Base-by-base conservation (phyloP, 768 basidiomycete genomes). In the Tulasnella sp. region DNA sequence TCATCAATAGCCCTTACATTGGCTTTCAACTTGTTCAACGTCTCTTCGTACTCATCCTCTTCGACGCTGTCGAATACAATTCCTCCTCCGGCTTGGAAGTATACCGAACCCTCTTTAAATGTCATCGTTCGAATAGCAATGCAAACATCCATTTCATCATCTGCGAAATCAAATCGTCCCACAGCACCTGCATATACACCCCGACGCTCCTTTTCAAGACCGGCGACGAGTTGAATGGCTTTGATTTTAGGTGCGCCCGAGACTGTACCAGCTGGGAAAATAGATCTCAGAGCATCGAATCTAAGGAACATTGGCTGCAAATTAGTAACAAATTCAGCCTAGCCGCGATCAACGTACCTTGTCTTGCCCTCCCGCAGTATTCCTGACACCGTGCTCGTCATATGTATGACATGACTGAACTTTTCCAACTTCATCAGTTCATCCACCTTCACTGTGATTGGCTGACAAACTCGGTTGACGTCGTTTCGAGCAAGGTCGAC, bases 201-300 rank as follows among this genome's bases (percentile, higher is more conserved):
- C 32, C 95, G 77, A 22, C 79, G 77, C 65, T 96, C 88, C 59
- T 81, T 74, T 63, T 98, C 95, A 43, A 96, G 67, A 16, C 77
- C 78, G 4, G 81, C 81, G 25, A 99, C 70, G 35, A 99, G 79
- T 64, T 99, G 89, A 56, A 99, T 88, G 0, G 95, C 95, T 64
- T 93, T 95, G 66, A 99, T 92, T 68, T 99, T 99, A 2, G 95
- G 95, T 28, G 95, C 95, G 20, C 95, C 95, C 1, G 93, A 96
- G 22, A 99, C 95, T 2, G 95, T 99, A 0, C 95, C 95, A 15
- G 93, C 92, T 1, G 95, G 95, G 71, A 99, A 98, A 57, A 99
- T 98, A 20, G 93, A 96, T 8, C 93, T 79, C 76, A 99, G 98
- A 0, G 95, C 95, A 63, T 98, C 93, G 61, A 96, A 99, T 57